Evolutionary conservation across 768 basidiomycete species (phyloP).

Genomic region (Tulasnella sp.): DNA sequence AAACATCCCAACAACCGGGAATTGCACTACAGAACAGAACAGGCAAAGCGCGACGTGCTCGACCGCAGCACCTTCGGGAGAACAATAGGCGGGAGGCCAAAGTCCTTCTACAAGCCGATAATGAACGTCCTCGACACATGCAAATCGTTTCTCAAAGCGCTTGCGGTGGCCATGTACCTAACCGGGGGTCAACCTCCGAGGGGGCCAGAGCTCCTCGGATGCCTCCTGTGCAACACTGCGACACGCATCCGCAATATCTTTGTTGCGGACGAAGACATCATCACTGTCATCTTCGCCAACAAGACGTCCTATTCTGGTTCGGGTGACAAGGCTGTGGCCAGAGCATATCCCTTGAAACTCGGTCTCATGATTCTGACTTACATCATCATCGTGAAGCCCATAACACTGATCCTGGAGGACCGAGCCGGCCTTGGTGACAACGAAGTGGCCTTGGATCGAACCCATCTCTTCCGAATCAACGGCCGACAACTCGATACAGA

Average conservation of each 20-base stretch:
- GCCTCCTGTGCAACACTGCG: not conserved
- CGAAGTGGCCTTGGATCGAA: not conserved
- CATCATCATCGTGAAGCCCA: not conserved
- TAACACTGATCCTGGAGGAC: not conserved
- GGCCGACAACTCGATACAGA: not conserved
- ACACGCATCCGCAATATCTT: not conserved
- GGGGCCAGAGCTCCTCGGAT: not conserved
- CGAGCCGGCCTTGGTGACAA: not conserved
- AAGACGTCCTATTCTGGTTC: not conserved
- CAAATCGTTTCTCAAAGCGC: not conserved
- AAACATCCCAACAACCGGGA: not conserved
- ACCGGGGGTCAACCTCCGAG: not conserved
- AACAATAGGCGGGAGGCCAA: not conserved
- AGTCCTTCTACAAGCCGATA: not conserved
- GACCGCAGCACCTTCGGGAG: not conserved
- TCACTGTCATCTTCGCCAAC: not conserved
- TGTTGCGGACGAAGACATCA: not conserved
- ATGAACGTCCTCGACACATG: not conserved
- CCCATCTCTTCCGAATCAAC: not conserved
- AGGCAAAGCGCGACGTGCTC: too few relatives aligned
- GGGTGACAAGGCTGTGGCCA: not conserved
- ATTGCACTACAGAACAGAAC: not conserved
- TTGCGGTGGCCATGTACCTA: not conserved
- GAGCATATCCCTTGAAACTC: not conserved
- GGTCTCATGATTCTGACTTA: not conserved